phyloP scores from a whole-genome alignment of 352 stramenopile species.

The Phytophthora chlamydospora region DNA sequence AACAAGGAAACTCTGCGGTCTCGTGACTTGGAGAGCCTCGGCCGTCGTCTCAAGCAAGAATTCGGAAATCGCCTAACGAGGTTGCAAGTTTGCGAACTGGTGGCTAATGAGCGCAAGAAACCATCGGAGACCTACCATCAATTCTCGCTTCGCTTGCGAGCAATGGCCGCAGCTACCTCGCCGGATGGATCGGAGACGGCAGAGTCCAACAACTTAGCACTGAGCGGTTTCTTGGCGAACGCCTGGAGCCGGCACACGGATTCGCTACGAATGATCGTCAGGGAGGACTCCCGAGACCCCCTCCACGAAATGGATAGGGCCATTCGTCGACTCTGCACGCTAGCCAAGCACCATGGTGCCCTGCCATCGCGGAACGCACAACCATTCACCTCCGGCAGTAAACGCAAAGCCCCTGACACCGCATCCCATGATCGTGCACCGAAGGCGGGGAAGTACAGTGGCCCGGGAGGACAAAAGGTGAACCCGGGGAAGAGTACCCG shows the following conservation, averaged over 20 bases:
- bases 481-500: too few relatives aligned
- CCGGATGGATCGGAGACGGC: not conserved
- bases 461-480: too few relatives aligned
- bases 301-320: too few relatives aligned
- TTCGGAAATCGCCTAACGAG: constrained; percentile 1
- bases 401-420: too few relatives aligned
- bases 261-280: too few relatives aligned
- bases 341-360: too few relatives aligned
- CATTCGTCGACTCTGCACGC: too few relatives aligned
- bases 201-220: not conserved
- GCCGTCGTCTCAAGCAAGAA: not conserved
- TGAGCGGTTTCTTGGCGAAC: not conserved
- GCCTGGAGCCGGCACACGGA: not conserved
- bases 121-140: not conserved
- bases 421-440: too few relatives aligned
- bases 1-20: not conserved
- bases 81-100: not conserved
- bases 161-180: not conserved
- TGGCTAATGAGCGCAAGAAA: constrained; percentile 3
- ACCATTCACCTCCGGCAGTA: too few relatives aligned
- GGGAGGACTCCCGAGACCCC: too few relatives aligned
- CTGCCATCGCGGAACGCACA: too few relatives aligned
- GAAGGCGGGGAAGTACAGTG: too few relatives aligned
- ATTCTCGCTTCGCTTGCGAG: not conserved
- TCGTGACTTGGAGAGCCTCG: not conserved